Base-by-base conservation (phyloP, 2,329 filamentous ascomycete genomes). In the Trichoderma sp. region DNA sequence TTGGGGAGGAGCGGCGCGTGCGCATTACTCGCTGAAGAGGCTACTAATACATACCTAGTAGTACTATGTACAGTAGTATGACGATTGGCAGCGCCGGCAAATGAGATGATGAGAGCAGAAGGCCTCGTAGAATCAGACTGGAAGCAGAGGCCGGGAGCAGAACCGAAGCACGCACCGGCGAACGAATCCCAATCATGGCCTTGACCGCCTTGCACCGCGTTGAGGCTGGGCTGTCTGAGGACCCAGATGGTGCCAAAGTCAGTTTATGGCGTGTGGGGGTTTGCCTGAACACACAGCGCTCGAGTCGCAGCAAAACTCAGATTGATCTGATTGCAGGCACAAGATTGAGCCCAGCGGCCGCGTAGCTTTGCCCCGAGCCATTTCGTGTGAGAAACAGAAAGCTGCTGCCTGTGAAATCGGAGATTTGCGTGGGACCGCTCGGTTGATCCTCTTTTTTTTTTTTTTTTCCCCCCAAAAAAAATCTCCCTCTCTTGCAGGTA, bases 181-280 rank as follows among this genome's bases (percentile, higher is more conserved):
- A 29, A 29, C 39, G n/a, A 45, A 19, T 19, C 19, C 39, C 39
- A n/a, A 29, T 29, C 4, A n/a, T 32, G 42, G 42, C 48, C 29
- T 35, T 22, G 13, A 22, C 42, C 57, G 42, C 37, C 37, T 27
- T 29, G 42, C n/a, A 22, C 39, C 58, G 19, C n/a, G 27, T 25
- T 61, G 58, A 61, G 58, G 58, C 58, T 52, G 19, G 59, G 59
- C 45, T 39, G 32, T 35, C 27, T 15, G 12, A n/a, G 48, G 64
- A 42, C 52, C 66, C 66, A 68, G 66, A 68, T 42, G 48, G 66
- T 68, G 39, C 66, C 58, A 68, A 68, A 68, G 53, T 66, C 67
- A 59, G 61, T 66, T 60, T 63, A 27, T 39, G n/a, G 45, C 19
- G n/a, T 35, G 59, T 63, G 59, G 59, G 42, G 59, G 42, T 53